Percentiles rank a stretch among this genome's conserved stretches.
These are phyloP conservation scores for Grigorovia transvaalensis DNA, from an alignment of 805 yeast species.

Conservation along the genomic window DNA sequence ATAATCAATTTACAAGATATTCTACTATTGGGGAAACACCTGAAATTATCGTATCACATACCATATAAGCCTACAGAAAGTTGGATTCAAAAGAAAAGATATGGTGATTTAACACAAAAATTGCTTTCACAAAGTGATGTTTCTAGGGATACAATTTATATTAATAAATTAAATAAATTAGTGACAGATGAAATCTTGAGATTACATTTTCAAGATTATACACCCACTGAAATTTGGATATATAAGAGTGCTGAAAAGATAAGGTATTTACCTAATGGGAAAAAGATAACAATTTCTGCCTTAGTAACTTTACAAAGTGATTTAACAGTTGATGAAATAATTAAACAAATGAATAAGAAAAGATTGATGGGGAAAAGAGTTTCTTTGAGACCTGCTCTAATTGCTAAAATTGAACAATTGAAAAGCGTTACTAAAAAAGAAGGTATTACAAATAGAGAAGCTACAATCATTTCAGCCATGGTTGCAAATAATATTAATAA, in stretches of 20 bases:
- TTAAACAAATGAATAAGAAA: constrained; percentile 30
- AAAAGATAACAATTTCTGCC: neutral
- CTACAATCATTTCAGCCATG: neutral
- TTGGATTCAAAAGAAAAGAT: constrained; percentile 1
- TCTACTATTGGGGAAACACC: constrained; percentile 36
- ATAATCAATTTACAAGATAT: constrained; percentile 55
- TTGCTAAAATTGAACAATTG: constrained; percentile 37
- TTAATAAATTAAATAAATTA: constrained; percentile 32
- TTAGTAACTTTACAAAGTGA: constrained; percentile 6
- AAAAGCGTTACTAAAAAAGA: constrained; percentile 26
- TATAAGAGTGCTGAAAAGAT: constrained; percentile 23
- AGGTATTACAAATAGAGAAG: neutral
- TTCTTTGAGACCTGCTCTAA: constrained; percentile 31
- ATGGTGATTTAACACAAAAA: neutral
- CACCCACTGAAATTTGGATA: constrained; percentile 39
- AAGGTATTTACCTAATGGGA: neutral
- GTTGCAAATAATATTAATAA: neutral
- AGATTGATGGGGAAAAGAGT: constrained; percentile 32
- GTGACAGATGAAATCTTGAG: constrained; percentile 37
- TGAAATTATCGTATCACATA: constrained; percentile 33
- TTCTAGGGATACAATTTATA: constrained; percentile 39
- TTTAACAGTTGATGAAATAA: constrained; percentile 37
- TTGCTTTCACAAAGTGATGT: constrained; percentile 3
- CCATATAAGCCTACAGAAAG: constrained; percentile 30
- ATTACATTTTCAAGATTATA: constrained; percentile 35